Conservation (phyloP, 345 rosid species). For the Gossypium rotundifolium region DNA sequence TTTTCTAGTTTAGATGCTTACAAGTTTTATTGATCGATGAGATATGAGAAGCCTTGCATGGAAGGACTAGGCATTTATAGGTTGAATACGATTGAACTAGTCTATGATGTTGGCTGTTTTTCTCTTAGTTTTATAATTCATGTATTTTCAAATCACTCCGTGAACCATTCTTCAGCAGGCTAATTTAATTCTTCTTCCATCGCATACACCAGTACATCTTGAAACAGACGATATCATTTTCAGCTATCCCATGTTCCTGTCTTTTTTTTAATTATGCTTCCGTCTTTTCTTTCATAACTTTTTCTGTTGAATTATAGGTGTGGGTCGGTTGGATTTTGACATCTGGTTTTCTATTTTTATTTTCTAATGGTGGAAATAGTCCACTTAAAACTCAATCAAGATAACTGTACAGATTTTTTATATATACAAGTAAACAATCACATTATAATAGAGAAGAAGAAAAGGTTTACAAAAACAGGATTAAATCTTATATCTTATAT, state of each 20-base stretch:
- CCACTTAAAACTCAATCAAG: too few species aligned
- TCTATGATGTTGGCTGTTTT: neutral
- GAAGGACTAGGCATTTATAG: neutral
- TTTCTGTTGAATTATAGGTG: neutral
- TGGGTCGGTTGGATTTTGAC: too few species aligned
- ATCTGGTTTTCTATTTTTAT: too few species aligned
- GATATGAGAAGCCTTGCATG: neutral
- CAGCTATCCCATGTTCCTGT: neutral
- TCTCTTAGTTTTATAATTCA: neutral
- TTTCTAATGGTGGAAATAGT: too few species aligned
- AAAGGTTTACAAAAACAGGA: too few species aligned
- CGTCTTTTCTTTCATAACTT: neutral
- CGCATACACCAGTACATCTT: neutral
- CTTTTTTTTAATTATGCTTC: too few species aligned
- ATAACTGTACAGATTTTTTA: too few species aligned
- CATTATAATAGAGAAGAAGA: too few species aligned
- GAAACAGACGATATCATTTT: neutral
- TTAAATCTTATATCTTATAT: too few species aligned
- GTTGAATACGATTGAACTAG: neutral
- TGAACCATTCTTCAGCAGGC: neutral
- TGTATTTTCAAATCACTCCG: neutral
- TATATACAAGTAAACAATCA: too few species aligned
- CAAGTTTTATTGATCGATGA: neutral
- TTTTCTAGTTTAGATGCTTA: neutral
- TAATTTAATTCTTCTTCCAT: neutral